phyloP scores from a whole-genome alignment of 2,329 filamentous ascomycete genomes.

The Cyphellophora europaea region DNA sequence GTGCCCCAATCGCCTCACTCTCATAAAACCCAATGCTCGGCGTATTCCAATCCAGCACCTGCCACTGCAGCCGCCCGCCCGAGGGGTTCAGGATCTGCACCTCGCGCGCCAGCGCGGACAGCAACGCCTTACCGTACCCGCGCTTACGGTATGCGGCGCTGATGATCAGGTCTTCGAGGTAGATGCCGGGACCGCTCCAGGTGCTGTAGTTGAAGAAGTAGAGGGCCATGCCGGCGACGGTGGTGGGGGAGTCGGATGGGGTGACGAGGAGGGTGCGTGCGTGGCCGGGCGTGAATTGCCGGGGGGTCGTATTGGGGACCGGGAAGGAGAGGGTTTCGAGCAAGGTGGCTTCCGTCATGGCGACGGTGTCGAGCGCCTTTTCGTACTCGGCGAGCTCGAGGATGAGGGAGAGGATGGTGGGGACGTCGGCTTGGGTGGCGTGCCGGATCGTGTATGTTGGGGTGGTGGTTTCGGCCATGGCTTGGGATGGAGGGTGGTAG shows the following conservation, averaged over 20 bases:
- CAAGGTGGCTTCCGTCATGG: conserved; percentile 69
- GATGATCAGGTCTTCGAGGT: conserved; percentile 90
- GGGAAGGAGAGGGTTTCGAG: conserved; percentile 71
- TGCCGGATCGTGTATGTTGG: conserved; percentile 17
- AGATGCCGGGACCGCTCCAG: conserved; percentile 84
- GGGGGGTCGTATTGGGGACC: conserved; percentile 16
- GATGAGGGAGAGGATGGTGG: conserved; percentile 72
- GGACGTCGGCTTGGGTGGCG: conserved; percentile 53
- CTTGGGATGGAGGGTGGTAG: too few relatives aligned
- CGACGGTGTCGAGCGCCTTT: conserved; percentile 61
- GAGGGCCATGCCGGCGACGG: conserved; percentile 66
- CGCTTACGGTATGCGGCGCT: conserved; percentile 58
- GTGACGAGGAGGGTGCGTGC: conserved; percentile 67
- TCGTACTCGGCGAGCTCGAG: conserved; percentile 83
- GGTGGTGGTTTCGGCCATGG: conserved; percentile 15
- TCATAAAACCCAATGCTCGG: conserved; percentile 80
- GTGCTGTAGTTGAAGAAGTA: conserved; percentile 97
- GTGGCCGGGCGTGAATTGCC: conserved; percentile 38
- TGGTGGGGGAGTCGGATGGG: conserved; percentile 29
- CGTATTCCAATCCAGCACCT: conserved; percentile 85
- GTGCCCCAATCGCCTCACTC: conserved; percentile 29
- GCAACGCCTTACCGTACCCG: conserved; percentile 69
- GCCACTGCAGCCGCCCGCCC: conserved; percentile 72
- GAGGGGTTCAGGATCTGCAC: conserved; percentile 30
- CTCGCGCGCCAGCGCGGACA: conserved; percentile 71